Percentiles rank a stretch among this genome's conserved stretches.
Conservation (phyloP, 2,329 filamentous ascomycete genomes). For the Dryadomyces quercus-mongolicae region DNA sequence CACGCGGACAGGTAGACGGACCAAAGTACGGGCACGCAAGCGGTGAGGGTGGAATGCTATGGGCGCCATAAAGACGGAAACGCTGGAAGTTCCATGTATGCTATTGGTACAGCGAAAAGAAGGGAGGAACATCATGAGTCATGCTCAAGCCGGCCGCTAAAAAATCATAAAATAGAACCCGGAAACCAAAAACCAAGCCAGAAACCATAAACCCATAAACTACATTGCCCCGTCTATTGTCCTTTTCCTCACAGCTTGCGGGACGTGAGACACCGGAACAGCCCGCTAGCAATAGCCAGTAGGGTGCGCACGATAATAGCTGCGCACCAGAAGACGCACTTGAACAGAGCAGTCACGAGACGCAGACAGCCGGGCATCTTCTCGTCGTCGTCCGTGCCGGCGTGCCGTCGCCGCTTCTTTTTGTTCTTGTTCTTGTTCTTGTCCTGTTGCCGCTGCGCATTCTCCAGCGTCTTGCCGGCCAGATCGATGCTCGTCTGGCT, state of each 20-base stretch:
- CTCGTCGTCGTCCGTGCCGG: slow-evolving; percentile 24
- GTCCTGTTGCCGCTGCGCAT: background rate
- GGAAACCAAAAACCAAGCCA: too few species aligned
- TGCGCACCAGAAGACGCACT: slow-evolving; percentile 45
- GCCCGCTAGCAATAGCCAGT: slow-evolving; percentile 33
- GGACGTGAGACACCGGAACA: slow-evolving; percentile 37
- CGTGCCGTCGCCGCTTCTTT: background rate
- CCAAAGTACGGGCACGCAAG: slow-evolving; percentile 52
- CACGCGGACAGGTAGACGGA: slow-evolving; percentile 49
- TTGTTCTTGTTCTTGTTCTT: background rate
- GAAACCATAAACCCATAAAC: too few species aligned
- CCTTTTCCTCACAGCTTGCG: slow-evolving; percentile 24
- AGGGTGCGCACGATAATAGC: slow-evolving; percentile 43
- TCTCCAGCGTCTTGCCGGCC: slow-evolving; percentile 25
- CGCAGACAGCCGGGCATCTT: slow-evolving; percentile 37
- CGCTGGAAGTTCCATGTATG: background rate
- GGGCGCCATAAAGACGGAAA: background rate
- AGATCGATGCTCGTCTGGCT: slow-evolving; percentile 40
- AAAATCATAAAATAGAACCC: too few species aligned
- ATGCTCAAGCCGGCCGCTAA: background rate
- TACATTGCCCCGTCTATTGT: too few species aligned
- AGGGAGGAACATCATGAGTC: background rate
- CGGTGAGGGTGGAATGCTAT: slow-evolving; percentile 24
- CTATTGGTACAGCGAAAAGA: background rate
- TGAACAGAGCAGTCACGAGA: slow-evolving; percentile 40